Evolutionary conservation across 495 filamentous ascomycete genomes (phyloP).

Genomic region (Tuber magnatum): DNA sequence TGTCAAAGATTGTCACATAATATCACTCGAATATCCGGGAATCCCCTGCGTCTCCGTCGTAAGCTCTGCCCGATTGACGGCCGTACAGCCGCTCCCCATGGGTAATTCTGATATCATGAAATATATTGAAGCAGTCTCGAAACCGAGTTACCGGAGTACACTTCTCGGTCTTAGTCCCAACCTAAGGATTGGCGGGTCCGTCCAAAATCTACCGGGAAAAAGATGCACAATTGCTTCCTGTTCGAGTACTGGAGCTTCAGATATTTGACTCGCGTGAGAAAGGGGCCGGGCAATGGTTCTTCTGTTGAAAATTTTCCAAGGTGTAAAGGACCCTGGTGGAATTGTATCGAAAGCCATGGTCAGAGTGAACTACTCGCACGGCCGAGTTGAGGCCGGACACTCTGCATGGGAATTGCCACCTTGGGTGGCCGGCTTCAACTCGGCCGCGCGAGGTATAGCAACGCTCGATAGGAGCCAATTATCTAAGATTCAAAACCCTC

Average conservation of each 20-base stretch:
- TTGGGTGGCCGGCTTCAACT: background rate
- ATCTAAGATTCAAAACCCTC: background rate
- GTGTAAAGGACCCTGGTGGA: background rate
- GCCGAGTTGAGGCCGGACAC: background rate
- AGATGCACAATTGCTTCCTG: background rate
- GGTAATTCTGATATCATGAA: background rate
- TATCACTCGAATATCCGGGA: background rate
- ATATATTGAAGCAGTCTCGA: background rate
- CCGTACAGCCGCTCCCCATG: background rate
- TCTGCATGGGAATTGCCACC: background rate
- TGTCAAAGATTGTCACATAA: background rate
- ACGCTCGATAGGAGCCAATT: background rate
- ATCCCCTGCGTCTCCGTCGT: background rate
- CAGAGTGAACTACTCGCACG: background rate
- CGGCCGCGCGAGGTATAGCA: background rate
- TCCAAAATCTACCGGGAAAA: background rate
- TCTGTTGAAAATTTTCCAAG: background rate
- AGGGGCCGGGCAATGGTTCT: background rate
- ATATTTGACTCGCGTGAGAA: background rate
- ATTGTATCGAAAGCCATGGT: background rate
- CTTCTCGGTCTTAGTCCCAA: background rate
- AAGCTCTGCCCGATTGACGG: background rate
- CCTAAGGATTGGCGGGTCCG: background rate
- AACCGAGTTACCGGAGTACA: background rate
- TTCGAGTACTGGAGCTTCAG: background rate